phyloP scores from a whole-genome alignment of 371 early-diverging fungal species.

The Mortierella sp. region DNA sequence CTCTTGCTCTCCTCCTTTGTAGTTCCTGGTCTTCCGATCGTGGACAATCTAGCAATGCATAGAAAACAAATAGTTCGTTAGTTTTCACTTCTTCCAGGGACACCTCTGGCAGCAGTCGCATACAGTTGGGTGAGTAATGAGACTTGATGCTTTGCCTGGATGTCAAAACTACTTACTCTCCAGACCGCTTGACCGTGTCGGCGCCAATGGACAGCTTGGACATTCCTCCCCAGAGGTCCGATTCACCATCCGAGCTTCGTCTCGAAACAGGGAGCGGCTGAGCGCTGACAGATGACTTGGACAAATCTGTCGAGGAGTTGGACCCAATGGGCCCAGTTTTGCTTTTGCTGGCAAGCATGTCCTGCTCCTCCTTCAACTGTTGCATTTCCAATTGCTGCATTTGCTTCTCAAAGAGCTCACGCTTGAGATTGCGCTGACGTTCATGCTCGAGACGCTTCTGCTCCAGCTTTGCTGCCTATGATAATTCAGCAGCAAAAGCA shows the following conservation, averaged over 20 bases:
- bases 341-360: slow-evolving; percentile 54
- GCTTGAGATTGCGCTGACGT: slow-evolving; percentile 57
- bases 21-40: slow-evolving; percentile 40
- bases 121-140: background rate
- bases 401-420: slow-evolving; percentile 60
- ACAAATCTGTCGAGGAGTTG: slow-evolving; percentile 18
- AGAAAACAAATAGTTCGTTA: background rate
- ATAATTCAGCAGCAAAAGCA: background rate
- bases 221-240: slow-evolving; percentile 64
- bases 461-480: slow-evolving; percentile 57
- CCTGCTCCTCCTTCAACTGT: slow-evolving; percentile 60
- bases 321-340: slow-evolving; percentile 9
- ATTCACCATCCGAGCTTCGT: slow-evolving; percentile 66
- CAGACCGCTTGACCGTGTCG: slow-evolving; percentile 38
- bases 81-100: background rate
- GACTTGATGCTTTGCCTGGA: background rate
- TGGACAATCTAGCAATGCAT: slow-evolving; percentile 27
- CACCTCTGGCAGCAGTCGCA: background rate
- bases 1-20: slow-evolving; percentile 26
- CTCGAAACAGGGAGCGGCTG: slow-evolving; percentile 59
- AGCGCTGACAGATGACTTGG: slow-evolving; percentile 29
- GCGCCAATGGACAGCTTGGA: slow-evolving; percentile 57
- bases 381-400: slow-evolving; percentile 62
- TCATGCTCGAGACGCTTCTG: slow-evolving; percentile 62
- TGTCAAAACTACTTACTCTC: slow-evolving; percentile 34